Percentiles rank a stretch among this genome's conserved stretches.
Conservation (phyloP, 345 rosid species). For the Aquilaria yunnanensis region DNA sequence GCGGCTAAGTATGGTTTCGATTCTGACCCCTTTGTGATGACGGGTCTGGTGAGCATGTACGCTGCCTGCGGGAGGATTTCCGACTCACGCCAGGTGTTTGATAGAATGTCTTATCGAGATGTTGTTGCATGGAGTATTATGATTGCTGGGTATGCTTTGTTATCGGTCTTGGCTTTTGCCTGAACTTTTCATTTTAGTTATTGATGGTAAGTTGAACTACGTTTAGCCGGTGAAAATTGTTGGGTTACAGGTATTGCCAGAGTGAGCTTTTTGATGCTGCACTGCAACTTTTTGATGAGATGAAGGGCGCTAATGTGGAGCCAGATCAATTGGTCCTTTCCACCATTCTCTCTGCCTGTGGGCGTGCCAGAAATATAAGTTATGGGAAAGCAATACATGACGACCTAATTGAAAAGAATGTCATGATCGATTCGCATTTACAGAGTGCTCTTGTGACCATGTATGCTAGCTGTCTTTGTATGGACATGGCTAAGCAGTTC, state of each 20-base stretch:
- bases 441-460: constrained; percentile 38
- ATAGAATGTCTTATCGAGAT: constrained; percentile 44
- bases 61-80: constrained; percentile 25
- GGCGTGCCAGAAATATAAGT: constrained; percentile 29
- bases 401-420: constrained; percentile 30
- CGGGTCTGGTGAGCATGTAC: constrained; percentile 39
- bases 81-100: constrained; percentile 47
- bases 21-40: constrained; percentile 53
- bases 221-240: constrained; percentile 6
- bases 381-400: constrained; percentile 43
- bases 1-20: constrained; percentile 36
- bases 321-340: constrained; percentile 54
- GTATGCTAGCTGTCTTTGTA: constrained; percentile 42
- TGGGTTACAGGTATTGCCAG: constrained; percentile 37
- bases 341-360: constrained; percentile 46
- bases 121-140: constrained; percentile 57
- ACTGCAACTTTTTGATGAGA: constrained; percentile 59
- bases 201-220: background rate
- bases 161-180: background rate
- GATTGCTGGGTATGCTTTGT: constrained; percentile 40
- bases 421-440: constrained; percentile 33
- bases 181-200: background rate
- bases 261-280: constrained; percentile 39
- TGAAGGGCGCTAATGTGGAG: constrained; percentile 36
- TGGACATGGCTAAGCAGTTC: constrained; percentile 38